Base-by-base conservation (phyloP, 768 basidiomycete species). In the Mrakia frigida region DNA sequence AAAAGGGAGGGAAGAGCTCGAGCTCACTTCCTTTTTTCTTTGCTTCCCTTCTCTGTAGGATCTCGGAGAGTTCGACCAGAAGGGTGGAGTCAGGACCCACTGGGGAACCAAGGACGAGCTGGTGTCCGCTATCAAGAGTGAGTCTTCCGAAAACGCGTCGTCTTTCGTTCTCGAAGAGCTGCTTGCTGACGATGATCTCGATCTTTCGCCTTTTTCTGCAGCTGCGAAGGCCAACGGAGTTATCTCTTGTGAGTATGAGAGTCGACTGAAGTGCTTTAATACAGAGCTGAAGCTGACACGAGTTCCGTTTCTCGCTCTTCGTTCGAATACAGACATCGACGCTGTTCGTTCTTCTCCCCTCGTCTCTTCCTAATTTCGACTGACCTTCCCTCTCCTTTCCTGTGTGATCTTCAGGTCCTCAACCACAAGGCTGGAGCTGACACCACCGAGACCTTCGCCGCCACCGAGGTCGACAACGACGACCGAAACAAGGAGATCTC, bases 81-180 rank as follows among this genome's bases (percentile, higher is more conserved):
- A 79, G 71, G 79, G 79, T 13, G 65, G 73, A 21, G 52, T 28
- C 28, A 43, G 82, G 23, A 96, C 94, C 1, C 87, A 93, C 76
- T 98, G 94, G 93, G 94, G 94, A 33, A 90, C 91, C 18, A 91
- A 89, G 79, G 88, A 92, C 39, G 91, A 96, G 77, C 87, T 94
- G 37, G 81, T 93, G 1, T 80, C 84, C 16, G 92, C 92, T 33
- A 90, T 91, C 80, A 84, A 86, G 76, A 83, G 56, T 56, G 25
- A 56, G 56, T 56, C 84, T n/a, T 16, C 6, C 16, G 21, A 69
- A 41, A 2, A 56, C 56, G 56, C 56, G 56, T 56, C 56, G 56
- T n/a, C n/a, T 7, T 6, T 56, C 56, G 13, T 10, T 10, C 9
- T 25, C 3, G 56, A n/a, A 56, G 56, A 25, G 56, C 56, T 25